phyloP scores from a whole-genome alignment of 2,329 filamentous ascomycete species.

The Ceratocystis diversiconidia region DNA sequence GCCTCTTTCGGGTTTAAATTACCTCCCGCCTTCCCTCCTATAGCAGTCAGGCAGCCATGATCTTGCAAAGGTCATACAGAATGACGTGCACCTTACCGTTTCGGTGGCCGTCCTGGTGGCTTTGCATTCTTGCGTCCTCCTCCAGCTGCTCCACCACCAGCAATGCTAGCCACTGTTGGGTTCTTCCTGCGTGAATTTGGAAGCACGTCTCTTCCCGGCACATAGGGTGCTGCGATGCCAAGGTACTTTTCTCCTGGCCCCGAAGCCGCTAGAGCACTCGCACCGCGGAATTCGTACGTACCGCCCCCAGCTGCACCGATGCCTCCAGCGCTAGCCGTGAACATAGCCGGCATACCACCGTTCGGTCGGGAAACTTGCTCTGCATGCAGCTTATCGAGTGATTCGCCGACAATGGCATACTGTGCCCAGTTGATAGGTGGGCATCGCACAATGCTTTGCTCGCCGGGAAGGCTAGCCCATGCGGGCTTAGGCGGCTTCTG shows the following conservation, averaged over 20 bases:
- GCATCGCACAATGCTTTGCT: constrained; percentile 71
- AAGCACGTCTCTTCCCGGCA: constrained; percentile 38
- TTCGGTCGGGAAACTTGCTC: constrained; percentile 58
- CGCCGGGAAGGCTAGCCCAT: constrained; percentile 56
- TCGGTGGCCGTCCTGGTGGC: constrained; percentile 18
- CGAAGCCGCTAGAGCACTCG: constrained; percentile 19
- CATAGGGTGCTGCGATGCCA: constrained; percentile 44
- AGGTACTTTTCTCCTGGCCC: constrained; percentile 28
- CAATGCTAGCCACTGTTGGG: neutral
- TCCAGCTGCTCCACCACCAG: neutral
- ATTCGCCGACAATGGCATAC: constrained; percentile 66
- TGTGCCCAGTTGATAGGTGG: constrained; percentile 91
- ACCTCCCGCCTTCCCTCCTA: neutral
- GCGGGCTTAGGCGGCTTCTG: constrained; percentile 23
- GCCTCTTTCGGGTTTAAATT: neutral
- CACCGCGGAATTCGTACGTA: constrained; percentile 36
- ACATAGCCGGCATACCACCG: constrained; percentile 37
- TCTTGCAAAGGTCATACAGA: no score
- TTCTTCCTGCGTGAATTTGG: constrained; percentile 25
- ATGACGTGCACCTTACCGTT: constrained; percentile 18
- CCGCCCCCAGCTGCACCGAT: constrained; percentile 26
- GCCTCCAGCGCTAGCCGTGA: constrained; percentile 23
- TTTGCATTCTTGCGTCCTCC: constrained; percentile 11
- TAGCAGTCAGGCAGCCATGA: neutral
- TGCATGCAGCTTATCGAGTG: constrained; percentile 69